Evolutionary conservation across 2,329 filamentous ascomycete genomes (phyloP).

Genomic region (Coniochaeta sp.): DNA sequence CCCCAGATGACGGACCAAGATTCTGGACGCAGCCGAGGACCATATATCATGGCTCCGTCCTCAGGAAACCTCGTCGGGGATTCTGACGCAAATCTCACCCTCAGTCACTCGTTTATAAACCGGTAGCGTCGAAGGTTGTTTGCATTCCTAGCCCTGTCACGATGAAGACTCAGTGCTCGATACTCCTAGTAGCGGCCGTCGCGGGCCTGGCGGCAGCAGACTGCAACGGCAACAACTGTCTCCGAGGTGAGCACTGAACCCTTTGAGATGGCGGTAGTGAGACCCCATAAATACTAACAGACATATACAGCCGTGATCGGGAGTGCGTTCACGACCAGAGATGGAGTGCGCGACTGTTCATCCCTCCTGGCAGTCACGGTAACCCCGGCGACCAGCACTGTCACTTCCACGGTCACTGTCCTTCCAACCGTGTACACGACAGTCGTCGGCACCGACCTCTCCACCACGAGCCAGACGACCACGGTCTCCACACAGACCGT

Average conservation of each 20-base stretch:
- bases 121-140: too few relatives aligned
- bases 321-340: neutral
- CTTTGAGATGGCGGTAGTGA: neutral
- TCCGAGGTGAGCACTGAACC: neutral
- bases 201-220: neutral
- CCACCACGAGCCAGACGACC: neutral
- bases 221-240: neutral
- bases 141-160: neutral
- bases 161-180: neutral
- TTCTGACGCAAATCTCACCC: neutral
- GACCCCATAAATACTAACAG: neutral
- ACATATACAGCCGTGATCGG: neutral
- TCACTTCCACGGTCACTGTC: conserved; percentile 1
- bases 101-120: neutral
- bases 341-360: conserved; percentile 2
- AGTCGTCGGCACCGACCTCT: neutral
- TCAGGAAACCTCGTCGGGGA: neutral
- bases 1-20: neutral
- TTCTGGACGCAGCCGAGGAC: neutral
- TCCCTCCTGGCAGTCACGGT: conserved; percentile 2
- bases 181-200: neutral
- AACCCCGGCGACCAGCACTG: conserved; percentile 4
- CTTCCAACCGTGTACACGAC: neutral
- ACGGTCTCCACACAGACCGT: conserved; percentile 1
- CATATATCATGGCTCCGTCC: neutral